Percentiles rank a stretch among this genome's conserved stretches.
Evolutionary conservation across 169 alveolate species (phyloP).

Genomic region (Plasmodium yoelii): DNA sequence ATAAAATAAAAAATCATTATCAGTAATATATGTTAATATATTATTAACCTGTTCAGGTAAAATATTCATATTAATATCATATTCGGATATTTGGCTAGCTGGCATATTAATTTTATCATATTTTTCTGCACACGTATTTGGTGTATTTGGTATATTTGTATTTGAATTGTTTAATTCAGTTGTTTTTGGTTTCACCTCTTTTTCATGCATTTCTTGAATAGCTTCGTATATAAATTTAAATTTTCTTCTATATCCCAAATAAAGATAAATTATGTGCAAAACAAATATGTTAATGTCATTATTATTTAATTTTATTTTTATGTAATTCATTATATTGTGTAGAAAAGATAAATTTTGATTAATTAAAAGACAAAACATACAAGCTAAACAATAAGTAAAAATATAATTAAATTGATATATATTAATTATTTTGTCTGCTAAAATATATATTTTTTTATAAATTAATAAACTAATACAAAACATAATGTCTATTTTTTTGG

Average conservation of each 20-base stretch:
- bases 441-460: constrained; percentile 27
- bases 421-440: constrained; percentile 44
- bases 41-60: constrained; percentile 7
- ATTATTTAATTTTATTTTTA: constrained; percentile 28
- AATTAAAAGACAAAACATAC: constrained; percentile 17
- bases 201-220: background rate
- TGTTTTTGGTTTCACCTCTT: background rate
- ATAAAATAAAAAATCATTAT: constrained; percentile 55
- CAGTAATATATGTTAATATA: constrained; percentile 36
- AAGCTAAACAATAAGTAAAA: constrained; percentile 66
- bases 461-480: constrained; percentile 39
- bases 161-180: background rate
- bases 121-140: background rate
- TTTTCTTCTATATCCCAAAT: constrained; percentile 29
- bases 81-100: constrained; percentile 4
- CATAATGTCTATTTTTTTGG: constrained; percentile 35
- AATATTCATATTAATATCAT: background rate
- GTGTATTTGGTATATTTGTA: background rate
- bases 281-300: constrained; percentile 33
- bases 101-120: background rate
- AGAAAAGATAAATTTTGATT: constrained; percentile 20
- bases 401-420: constrained; percentile 27
- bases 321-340: constrained; percentile 23
- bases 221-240: constrained; percentile 13
- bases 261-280: constrained; percentile 37